Conservation (phyloP, 2,329 filamentous ascomycete species). For the Graphilbum sp. region DNA sequence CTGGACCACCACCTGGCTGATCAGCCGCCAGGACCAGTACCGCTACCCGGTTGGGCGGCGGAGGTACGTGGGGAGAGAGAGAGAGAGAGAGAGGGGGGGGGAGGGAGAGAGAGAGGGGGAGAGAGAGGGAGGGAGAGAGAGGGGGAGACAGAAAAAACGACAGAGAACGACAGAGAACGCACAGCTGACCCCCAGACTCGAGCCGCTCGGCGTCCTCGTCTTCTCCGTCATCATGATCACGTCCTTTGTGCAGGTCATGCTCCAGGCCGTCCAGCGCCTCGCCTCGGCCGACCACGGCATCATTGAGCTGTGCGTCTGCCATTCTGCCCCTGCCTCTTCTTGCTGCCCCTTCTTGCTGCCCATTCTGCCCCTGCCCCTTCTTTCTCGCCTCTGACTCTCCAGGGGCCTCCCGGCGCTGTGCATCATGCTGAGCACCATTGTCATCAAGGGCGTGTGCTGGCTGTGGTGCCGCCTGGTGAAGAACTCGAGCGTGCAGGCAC, state of each 20-base stretch:
- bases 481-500: constrained; percentile 71
- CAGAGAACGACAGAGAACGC: no score
- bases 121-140: no score
- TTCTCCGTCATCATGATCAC: constrained; percentile 81
- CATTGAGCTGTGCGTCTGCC: constrained; percentile 42
- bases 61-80: constrained; percentile 23
- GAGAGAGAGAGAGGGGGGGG: no score
- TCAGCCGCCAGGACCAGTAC: constrained; percentile 57
- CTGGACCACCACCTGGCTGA: constrained; percentile 60
- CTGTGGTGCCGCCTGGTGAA: constrained; percentile 74
- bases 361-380: not conserved
- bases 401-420: constrained; percentile 50
- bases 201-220: constrained; percentile 65
- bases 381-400: not conserved
- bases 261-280: constrained; percentile 53
- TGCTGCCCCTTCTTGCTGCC: not conserved
- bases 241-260: constrained; percentile 61
- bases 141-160: no score
- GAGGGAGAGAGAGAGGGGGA: no score
- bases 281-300: constrained; percentile 44
- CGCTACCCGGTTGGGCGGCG: constrained; percentile 64
- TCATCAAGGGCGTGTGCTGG: constrained; percentile 73
- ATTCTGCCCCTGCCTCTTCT: not conserved
- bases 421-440: constrained; percentile 68
- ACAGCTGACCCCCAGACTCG: constrained; percentile 32